Evolutionary conservation across 2,329 filamentous ascomycete genomes (phyloP).

Genomic region (Arthrobotrys pseudoclavata): DNA sequence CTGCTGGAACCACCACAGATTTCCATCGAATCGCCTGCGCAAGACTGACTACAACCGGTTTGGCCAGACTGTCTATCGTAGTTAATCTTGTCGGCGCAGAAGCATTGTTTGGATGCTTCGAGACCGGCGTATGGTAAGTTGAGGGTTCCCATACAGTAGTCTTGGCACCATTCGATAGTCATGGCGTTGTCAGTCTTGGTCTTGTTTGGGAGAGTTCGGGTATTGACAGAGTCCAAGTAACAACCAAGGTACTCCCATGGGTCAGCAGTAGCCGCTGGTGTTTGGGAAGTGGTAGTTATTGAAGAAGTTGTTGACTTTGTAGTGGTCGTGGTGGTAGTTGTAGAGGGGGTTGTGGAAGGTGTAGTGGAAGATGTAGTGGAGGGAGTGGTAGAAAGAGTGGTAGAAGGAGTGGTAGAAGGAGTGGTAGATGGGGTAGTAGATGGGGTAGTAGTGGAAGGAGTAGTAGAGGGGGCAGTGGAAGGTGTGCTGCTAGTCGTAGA

Average conservation of each 20-base stretch:
- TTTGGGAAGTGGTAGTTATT: constrained; percentile 7
- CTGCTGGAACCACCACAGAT: constrained; percentile 62
- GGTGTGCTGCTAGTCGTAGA: background rate
- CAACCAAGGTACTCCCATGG: constrained; percentile 41
- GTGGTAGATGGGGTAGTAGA: constrained; percentile 28
- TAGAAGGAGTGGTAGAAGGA: constrained; percentile 15
- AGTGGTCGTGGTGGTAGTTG: constrained; percentile 21
- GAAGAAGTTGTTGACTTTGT: constrained; percentile 5
- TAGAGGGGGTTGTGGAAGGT: constrained; percentile 7
- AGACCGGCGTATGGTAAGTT: constrained; percentile 50
- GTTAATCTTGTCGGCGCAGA: constrained; percentile 41
- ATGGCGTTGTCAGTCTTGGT: constrained; percentile 30
- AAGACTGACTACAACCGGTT: constrained; percentile 61
- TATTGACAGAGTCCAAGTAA: constrained; percentile 26
- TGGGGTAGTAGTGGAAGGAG: constrained; percentile 17
- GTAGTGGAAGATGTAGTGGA: constrained; percentile 3
- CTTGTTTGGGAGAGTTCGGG: constrained; percentile 46
- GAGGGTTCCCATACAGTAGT: constrained; percentile 36
- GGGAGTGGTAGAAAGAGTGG: constrained; percentile 9
- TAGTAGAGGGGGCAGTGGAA: constrained; percentile 1
- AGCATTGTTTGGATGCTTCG: constrained; percentile 36
- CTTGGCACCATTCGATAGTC: constrained; percentile 41
- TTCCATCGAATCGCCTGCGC: constrained; percentile 61
- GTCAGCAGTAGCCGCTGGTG: background rate
- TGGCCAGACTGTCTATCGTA: constrained; percentile 35